A percentile compares a stretch with the other conserved stretches of the same genome.
Evolutionary conservation across 1,284 basidiomycete species (phyloP).

Genomic region (Austroboletus niveus): DNA sequence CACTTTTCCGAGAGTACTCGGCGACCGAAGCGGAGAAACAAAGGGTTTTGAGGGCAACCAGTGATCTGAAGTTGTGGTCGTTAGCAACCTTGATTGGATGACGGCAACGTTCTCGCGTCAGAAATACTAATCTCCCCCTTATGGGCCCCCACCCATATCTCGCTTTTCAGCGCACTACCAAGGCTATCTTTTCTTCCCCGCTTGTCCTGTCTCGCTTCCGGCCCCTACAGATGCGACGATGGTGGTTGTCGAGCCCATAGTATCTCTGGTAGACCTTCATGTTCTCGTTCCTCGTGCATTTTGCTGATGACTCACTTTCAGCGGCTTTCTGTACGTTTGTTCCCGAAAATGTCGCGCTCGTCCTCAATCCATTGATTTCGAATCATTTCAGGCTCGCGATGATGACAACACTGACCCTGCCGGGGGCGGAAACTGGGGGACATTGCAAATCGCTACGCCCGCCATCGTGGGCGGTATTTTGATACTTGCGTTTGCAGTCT

Average conservation of each 20-base stretch:
- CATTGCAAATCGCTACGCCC: slow-evolving; percentile 36
- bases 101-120: slow-evolving; percentile 16
- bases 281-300: background rate
- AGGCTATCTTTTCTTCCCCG: background rate
- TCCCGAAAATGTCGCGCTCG: background rate
- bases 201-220: background rate
- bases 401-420: background rate
- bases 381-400: slow-evolving; percentile 13
- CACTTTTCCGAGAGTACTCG: background rate
- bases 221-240: slow-evolving; percentile 12
- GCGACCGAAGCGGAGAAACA: background rate
- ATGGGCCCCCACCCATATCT: slow-evolving; percentile 19
- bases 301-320: slow-evolving; percentile 5
- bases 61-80: slow-evolving; percentile 1
- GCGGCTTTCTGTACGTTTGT: slow-evolving; percentile 21
- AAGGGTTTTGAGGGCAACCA: background rate
- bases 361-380: background rate
- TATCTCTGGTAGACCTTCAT: slow-evolving; percentile 11
- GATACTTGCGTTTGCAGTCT: slow-evolving; percentile 21
- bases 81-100: slow-evolving; percentile 12
- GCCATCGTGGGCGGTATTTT: slow-evolving; percentile 29
- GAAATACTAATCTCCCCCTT: slow-evolving; percentile 15
- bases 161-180: background rate
- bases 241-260: slow-evolving; percentile 14
- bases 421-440: slow-evolving; percentile 23